Base-by-base conservation (phyloP, 2,329 filamentous ascomycete species). In the Aspergillus transmontanensis region DNA sequence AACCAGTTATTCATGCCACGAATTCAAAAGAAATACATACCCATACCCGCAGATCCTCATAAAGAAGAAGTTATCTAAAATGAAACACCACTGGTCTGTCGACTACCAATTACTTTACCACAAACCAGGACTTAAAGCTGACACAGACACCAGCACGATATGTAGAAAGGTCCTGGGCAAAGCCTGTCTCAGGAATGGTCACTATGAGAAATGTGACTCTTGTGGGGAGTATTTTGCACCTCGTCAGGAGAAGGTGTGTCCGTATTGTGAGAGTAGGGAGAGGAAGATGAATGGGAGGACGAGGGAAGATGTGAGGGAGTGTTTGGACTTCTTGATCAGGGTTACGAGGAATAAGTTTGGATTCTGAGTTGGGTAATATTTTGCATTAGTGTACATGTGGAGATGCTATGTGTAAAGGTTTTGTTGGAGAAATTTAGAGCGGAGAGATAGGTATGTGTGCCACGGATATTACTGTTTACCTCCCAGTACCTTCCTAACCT, bases 401-500 rank as follows among this genome's bases (percentile, higher is more conserved):
- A 11, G 43, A 14, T 14, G 21, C 5, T 23, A 46, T 21, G 11
- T 45, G 12, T 23, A 3, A 23, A 12, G 5, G 0, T 12, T 7
- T 4, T 23, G 4, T 23, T 46, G 6, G 2, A 11, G 43, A n/a
- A 23, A 7, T 14, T 7, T 2, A 48, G 45, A 26, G 21, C 2
- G 23, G 45, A 28, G 43, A 46, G 45, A 28, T 28, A 6, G 1
- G 12, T 48, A 6, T 16, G 3, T 9, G 23, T 14, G 6, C 12
- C 28, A 14, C 9, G 6, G 1, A 16, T 9, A 9, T 55, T 34
- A 30, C 46, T 45, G 50, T 23, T 50, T 16, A n/a, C 21, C 9
- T 26, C 19, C 50, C 21, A 69, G 54, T 14, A 67, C 36, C 12
- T 46, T 28, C 21, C 69, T 58, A 12, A 73, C 72, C 39, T 73